These are phyloP conservation scores for Bryopsis sp. DNA, from an alignment of 139 green algal species.

Conservation along the genomic window DNA sequence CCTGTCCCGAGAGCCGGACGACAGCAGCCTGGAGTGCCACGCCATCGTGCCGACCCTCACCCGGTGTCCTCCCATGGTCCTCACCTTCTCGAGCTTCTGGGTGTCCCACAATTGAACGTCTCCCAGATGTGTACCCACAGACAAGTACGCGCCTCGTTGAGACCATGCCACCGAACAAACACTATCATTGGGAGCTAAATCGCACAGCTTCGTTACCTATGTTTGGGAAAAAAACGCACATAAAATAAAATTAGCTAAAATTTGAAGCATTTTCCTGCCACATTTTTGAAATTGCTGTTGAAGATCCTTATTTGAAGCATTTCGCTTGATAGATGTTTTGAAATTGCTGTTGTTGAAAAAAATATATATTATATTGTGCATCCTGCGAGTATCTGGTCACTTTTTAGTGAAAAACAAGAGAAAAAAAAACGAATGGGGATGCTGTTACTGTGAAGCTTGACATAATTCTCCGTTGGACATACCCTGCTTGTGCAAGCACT, in stretches of 20 bases:
- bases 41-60: constrained; percentile 71
- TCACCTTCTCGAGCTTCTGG: constrained; percentile 52
- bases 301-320: too few relatives aligned
- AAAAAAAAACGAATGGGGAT: too few relatives aligned
- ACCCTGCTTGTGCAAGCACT: constrained; percentile 82
- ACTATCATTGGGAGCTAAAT: constrained; percentile 53
- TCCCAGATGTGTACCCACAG: constrained; percentile 73
- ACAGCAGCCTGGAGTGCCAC: constrained; percentile 78
- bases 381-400: too few relatives aligned
- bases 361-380: too few relatives aligned
- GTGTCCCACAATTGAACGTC: constrained; percentile 78
- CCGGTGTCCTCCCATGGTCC: constrained; percentile 72
- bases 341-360: too few relatives aligned
- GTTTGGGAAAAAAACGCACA: too few relatives aligned
- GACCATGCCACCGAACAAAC: constrained; percentile 88
- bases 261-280: not conserved
- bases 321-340: too few relatives aligned
- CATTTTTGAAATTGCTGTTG: not conserved
- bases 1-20: constrained; percentile 77
- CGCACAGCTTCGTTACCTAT: constrained; percentile 88
- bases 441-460: too few relatives aligned
- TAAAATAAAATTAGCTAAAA: too few relatives aligned
- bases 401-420: too few relatives aligned
- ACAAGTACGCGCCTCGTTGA: constrained; percentile 77
- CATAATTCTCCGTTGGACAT: too few relatives aligned